Conservation (phyloP, 1,284 basidiomycete genomes). For the Exobasidium rhododendri region DNA sequence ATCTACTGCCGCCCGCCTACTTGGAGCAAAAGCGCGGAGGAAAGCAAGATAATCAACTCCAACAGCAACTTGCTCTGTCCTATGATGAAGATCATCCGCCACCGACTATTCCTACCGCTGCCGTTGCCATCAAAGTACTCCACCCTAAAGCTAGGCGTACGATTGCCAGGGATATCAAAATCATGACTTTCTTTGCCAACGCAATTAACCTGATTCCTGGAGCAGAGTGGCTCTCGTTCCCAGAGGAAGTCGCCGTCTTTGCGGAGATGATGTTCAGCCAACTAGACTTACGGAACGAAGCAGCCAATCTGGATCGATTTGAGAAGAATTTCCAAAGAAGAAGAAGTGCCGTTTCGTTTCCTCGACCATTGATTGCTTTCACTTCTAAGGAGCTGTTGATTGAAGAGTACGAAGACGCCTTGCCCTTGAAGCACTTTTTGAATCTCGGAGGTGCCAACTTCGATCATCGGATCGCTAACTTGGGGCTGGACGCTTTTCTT, state of each 20-base stretch:
- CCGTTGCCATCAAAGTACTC: constrained; percentile 92
- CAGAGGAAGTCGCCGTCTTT: constrained; percentile 92
- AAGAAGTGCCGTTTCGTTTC: constrained; percentile 80
- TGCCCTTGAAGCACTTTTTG: constrained; percentile 85
- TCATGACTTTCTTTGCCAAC: constrained; percentile 89
- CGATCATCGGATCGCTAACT: constrained; percentile 82
- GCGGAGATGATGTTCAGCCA: constrained; percentile 97
- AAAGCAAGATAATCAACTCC: not conserved
- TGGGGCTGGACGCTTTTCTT: constrained; percentile 94
- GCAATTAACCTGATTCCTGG: constrained; percentile 78
- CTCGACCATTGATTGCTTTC: constrained; percentile 75
- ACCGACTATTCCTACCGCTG: constrained; percentile 41
- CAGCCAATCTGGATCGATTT: constrained; percentile 79
- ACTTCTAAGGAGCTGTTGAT: constrained; percentile 77
- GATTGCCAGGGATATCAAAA: constrained; percentile 82
- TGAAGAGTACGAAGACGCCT: constrained; percentile 88
- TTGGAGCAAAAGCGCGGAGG: constrained; percentile 21
- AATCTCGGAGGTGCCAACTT: constrained; percentile 78
- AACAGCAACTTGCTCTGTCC: constrained; percentile 30
- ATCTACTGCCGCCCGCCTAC: constrained; percentile 69
- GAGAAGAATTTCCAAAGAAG: constrained; percentile 76
- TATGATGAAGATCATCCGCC: constrained; percentile 42
- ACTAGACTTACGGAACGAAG: constrained; percentile 85
- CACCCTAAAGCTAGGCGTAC: constrained; percentile 73
- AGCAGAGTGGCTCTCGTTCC: constrained; percentile 93